Base-by-base conservation (phyloP, 2,329 filamentous ascomycete species). In the Botrytis fabae region DNA sequence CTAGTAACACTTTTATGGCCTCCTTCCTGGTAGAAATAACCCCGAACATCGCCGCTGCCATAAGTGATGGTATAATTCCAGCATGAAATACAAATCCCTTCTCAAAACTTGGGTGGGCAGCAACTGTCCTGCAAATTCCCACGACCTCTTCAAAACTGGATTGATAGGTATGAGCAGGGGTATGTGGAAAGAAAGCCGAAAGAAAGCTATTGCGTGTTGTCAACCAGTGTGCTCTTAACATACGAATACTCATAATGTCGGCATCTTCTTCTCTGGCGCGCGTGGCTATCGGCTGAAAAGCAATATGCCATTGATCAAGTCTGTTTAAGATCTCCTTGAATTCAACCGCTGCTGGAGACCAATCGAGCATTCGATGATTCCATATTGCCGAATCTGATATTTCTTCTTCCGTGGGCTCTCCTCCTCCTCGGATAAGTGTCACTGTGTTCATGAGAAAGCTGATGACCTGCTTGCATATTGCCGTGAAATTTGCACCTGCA, bases 61-160 rank as follows among this genome's bases (percentile, higher is more conserved):
- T 25, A 16, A 68, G 18, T 14, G 38, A 59, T 25, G 70, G 62
- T 20, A 72, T 48, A 25, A 72, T 40, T 6, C 70, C 70, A 14
- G 38, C 25, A 68, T 68, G 40, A 18, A 72, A 72, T 38, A 72
- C 70, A 28, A 72, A 72, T 3, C 61, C 61, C 62, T 35, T 68
- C 4, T 68, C 61, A 28, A 72, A 72, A 28, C 9, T n/a, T 25
- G 70, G 51, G 6, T 68, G 46, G 38, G 38, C 62, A 18, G n/a
- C 51, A 3, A 72, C 61, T 6, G 22, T 46, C 28, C 22, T 68
- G 38, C 70, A 72, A 35, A 59, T 14, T 38, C 68, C 32, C 8
- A 72, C 7, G 22, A 72, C 38, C 62, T 68, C 70, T 44, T 59
- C 48, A 38, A 66, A 72, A 18, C 6, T 65, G 20, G 28, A 32